phyloP scores from a whole-genome alignment of 2,329 filamentous ascomycete genomes.

The Aureobasidium mangrovei region DNA sequence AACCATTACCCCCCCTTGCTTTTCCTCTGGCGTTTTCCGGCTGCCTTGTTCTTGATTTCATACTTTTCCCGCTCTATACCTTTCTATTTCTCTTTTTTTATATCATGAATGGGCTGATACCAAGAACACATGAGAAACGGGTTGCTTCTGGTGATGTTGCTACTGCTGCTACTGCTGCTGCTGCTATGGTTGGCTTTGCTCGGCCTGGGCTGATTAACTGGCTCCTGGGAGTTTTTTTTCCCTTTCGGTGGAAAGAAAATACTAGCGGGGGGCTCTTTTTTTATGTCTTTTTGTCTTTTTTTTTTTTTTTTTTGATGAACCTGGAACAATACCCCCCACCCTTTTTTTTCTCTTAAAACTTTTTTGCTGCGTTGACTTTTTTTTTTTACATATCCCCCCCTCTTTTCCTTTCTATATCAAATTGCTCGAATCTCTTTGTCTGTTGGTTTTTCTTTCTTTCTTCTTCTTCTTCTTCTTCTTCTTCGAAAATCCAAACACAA shows the following conservation, averaged over 20 bases:
- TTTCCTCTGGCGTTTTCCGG: neutral
- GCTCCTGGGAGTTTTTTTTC: constrained; percentile 1
- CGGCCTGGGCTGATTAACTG: neutral
- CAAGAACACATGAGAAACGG: neutral
- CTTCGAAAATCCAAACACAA: no score
- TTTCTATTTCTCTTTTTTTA: constrained; percentile 8
- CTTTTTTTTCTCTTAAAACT: neutral
- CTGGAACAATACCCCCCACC: constrained; percentile 6
- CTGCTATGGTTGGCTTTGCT: no score
- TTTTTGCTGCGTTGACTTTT: neutral
- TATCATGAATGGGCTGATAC: constrained; percentile 8
- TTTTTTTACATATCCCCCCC: no score
- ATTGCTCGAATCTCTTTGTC: no score
- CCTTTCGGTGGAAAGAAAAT: neutral
- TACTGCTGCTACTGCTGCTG: no score
- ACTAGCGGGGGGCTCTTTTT: no score
- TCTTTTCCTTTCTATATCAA: no score
- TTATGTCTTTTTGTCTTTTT: neutral
- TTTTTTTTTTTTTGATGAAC: constrained; percentile 3
- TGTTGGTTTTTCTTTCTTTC: no score
- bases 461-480: no score
- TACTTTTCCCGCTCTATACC: constrained; percentile 6
- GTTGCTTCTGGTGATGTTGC: neutral
- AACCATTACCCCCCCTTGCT: neutral
- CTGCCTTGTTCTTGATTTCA: neutral